Evolutionary conservation across 1,139 yeast species (phyloP).

Genomic region (Blastobotrys aristatus): DNA sequence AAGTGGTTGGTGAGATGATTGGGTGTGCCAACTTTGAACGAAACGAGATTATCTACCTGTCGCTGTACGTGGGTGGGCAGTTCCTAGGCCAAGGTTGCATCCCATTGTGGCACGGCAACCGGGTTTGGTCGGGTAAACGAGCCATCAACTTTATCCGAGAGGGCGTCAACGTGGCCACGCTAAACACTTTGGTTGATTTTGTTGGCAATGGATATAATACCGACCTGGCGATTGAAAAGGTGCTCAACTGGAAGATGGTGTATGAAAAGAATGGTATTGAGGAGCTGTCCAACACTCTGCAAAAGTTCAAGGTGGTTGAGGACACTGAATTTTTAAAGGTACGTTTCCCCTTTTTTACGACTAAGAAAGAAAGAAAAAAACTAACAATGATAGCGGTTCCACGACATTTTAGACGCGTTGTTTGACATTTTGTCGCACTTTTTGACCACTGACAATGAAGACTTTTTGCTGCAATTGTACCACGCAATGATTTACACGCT

Average conservation of each 20-base stretch:
- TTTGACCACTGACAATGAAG: conserved; percentile 23
- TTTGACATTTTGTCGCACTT: conserved; percentile 31
- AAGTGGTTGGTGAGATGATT: conserved; percentile 65
- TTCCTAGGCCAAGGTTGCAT: conserved; percentile 50
- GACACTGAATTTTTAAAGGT: conserved; percentile 26
- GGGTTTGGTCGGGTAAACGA: conserved; percentile 27
- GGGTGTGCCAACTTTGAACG: conserved; percentile 53
- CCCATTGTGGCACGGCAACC: conserved; percentile 30
- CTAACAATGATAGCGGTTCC: conserved; percentile 21
- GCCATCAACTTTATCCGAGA: conserved; percentile 24
- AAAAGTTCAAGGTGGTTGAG: conserved; percentile 26
- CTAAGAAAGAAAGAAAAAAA: neutral
- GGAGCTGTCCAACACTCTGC: conserved; percentile 31
- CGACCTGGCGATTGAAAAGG: conserved; percentile 52
- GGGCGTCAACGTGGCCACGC: conserved; percentile 24
- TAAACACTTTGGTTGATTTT: conserved; percentile 50
- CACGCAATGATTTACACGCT: conserved; percentile 29
- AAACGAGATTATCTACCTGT: conserved; percentile 54
- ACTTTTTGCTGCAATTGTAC: conserved; percentile 26
- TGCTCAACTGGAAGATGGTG: conserved; percentile 52
- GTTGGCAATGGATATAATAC: conserved; percentile 66
- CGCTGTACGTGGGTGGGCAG: conserved; percentile 61
- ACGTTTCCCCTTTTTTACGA: too few species aligned
- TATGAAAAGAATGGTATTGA: conserved; percentile 34
- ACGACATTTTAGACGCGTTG: conserved; percentile 41